Evolutionary conservation across 441 rosid genomes (phyloP), one percentile per base, ranked within the genome.

Genomic region (Euphorbia corollata): DNA sequence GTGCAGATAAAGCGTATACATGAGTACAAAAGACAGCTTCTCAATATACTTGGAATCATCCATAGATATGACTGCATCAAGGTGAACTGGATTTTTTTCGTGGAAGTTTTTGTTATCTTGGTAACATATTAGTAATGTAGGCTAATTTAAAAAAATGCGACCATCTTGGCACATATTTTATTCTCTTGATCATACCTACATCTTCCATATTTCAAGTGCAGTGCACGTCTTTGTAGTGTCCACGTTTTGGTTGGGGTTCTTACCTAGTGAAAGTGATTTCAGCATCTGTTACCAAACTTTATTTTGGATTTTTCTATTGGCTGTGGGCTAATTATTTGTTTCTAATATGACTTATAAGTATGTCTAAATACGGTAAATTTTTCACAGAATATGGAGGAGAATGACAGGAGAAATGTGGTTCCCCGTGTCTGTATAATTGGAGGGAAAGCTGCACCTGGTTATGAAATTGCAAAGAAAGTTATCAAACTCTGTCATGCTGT

Each of bases 371-470:
- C 36, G 64, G 20, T 58, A 8, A 43, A 36, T 63, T 59, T 63
- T 56, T 43, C 32, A 53, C 77, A 83, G 84, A 79, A 79, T 60
- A 83, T 83, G 87, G 73, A 75, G 54, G 68, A 75, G 63, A 74
- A 70, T 63, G 83, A 77, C 63, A 82, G 78, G 72, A 80, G 38
- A 71, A 80, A 77, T 45, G 84, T 84, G 32, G 79, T 80, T 43
- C 89, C 86, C 53, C 86, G 82, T 23, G 85, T 82, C 67, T 80
- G 82, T 79, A 81, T 82, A 24, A 62, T 85, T 65, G 86, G 89
- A 61, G 86, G 89, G 47, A 85, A 82, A 76, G 89, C 89, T 48
- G 86, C 86, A 36, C 86, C 89, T 51, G 85, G 86, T 39, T 85
- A 85, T 73, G 80, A 77, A 67, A 63, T 70, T 32, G 89, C 89